phyloP scores from a whole-genome alignment of 2,329 filamentous ascomycete species.

The Xylaria polymorpha region DNA sequence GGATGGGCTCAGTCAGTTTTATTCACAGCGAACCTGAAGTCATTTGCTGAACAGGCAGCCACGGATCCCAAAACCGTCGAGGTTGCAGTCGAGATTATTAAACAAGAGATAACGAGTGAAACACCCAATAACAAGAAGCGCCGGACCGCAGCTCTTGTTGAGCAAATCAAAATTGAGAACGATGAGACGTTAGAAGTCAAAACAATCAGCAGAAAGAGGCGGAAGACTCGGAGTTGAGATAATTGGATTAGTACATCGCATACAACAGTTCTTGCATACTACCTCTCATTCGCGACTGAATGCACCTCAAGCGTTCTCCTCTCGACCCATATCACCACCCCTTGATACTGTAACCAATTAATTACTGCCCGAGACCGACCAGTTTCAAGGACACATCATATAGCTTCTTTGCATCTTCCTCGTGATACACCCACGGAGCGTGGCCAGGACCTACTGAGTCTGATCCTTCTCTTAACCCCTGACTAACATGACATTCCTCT shows the following conservation, averaged over 20 bases:
- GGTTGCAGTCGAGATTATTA: constrained; percentile 47
- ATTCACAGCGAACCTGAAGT: constrained; percentile 90
- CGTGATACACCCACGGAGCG: constrained; percentile 22
- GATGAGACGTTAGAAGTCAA: constrained; percentile 27
- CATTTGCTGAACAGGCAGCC: constrained; percentile 77
- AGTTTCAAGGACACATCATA: constrained; percentile 18
- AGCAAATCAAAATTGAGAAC: constrained; percentile 42
- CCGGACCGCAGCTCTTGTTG: constrained; percentile 31
- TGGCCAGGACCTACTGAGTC: constrained; percentile 17
- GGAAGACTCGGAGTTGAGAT: constrained; percentile 35
- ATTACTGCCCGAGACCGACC: constrained; percentile 12
- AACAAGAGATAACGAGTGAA: constrained; percentile 40
- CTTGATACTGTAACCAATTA: neutral
- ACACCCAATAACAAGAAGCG: constrained; percentile 40
- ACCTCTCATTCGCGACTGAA: neutral
- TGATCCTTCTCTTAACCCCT: constrained; percentile 16
- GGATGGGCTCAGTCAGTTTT: constrained; percentile 98
- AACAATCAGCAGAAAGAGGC: constrained; percentile 38
- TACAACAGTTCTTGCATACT: neutral
- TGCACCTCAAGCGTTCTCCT: neutral
- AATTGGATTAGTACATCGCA: constrained; percentile 5
- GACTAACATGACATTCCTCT: constrained; percentile 27
- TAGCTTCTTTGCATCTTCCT: constrained; percentile 26
- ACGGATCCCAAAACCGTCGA: constrained; percentile 48
- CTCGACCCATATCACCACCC: neutral